Conservation (phyloP, 2,329 filamentous ascomycete species). For the Bipolaris gigantea region DNA sequence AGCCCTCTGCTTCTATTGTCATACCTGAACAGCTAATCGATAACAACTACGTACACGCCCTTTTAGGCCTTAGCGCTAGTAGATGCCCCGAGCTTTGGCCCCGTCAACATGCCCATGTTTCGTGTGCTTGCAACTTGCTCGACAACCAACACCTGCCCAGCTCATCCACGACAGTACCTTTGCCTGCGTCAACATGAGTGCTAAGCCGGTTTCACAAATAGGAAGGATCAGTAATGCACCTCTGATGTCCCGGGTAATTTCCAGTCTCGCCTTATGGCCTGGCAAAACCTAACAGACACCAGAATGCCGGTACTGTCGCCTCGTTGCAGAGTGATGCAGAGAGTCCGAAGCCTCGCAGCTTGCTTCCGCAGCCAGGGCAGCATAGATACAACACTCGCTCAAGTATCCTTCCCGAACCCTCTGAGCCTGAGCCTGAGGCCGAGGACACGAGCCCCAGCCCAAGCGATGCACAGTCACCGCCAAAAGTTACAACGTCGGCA, state of each 20-base stretch:
- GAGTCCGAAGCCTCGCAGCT: slow-evolving; percentile 26
- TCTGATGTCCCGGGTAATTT: slow-evolving; percentile 8
- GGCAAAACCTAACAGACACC: slow-evolving; percentile 7
- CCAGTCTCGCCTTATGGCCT: background rate
- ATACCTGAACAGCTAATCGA: slow-evolving; percentile 12
- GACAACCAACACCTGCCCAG: slow-evolving; percentile 2
- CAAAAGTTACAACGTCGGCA: background rate
- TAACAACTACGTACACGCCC: background rate
- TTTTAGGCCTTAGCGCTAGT: slow-evolving; percentile 1
- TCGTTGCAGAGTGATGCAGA: slow-evolving; percentile 16
- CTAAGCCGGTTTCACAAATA: slow-evolving; percentile 23
- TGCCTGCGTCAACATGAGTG: slow-evolving; percentile 23
- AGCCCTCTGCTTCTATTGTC: background rate
- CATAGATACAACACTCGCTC: slow-evolving; percentile 21
- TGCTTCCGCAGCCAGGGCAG: slow-evolving; percentile 40
- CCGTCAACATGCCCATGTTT: slow-evolving; percentile 12
- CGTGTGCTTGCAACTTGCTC: slow-evolving; percentile 3
- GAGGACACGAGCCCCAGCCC: background rate
- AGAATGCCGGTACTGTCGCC: slow-evolving; percentile 3
- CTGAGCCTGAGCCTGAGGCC: slow-evolving; percentile 4
- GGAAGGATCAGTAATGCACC: slow-evolving; percentile 16
- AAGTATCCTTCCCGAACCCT: slow-evolving; percentile 7
- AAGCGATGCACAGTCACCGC: background rate
- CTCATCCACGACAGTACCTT: slow-evolving; percentile 20
- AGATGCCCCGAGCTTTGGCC: slow-evolving; percentile 7